phyloP scores from a whole-genome alignment of 1,139 yeast species.

The Candida sp. region DNA sequence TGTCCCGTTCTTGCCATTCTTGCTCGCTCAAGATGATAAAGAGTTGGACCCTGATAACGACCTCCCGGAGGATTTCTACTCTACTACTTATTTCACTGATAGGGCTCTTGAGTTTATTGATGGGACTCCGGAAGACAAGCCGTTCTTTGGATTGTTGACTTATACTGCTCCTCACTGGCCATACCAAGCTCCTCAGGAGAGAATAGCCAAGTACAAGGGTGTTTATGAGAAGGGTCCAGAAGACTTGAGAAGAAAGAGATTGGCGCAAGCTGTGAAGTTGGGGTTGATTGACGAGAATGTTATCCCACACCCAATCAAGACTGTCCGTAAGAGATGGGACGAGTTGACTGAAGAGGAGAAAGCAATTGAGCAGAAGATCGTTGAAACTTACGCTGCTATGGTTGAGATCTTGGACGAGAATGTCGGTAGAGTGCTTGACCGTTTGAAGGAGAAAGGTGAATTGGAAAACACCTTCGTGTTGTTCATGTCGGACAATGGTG shows the following conservation, averaged over 20 bases:
- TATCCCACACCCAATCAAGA: constrained; percentile 49
- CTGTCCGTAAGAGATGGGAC: constrained; percentile 45
- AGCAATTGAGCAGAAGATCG: constrained; percentile 41
- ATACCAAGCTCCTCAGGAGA: constrained; percentile 55
- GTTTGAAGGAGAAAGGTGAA: constrained; percentile 41
- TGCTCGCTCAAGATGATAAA: constrained; percentile 41
- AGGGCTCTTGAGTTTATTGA: constrained; percentile 42
- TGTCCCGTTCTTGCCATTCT: constrained; percentile 32
- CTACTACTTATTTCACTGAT: constrained; percentile 61
- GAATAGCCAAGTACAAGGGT: constrained; percentile 52
- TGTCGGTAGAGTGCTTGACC: constrained; percentile 49
- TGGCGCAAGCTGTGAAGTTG: constrained; percentile 40
- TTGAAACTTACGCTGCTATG: constrained; percentile 66
- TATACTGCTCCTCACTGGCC: constrained; percentile 72
- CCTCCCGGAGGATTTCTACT: constrained; percentile 52
- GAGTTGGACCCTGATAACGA: constrained; percentile 33
- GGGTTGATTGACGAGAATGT: constrained; percentile 50
- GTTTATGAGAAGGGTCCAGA: constrained; percentile 54
- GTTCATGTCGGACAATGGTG: constrained; percentile 66
- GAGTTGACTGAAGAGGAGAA: constrained; percentile 40
- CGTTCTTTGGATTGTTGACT: constrained; percentile 56
- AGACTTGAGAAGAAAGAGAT: constrained; percentile 39
- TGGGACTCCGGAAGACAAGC: constrained; percentile 32
- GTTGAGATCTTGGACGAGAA: constrained; percentile 56
- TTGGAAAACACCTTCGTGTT: constrained; percentile 56